Evolutionary conservation across 208 protist species (phyloP), one percentile per base, ranked within the genome.

Genomic region (Crithidia fasciculata): DNA sequence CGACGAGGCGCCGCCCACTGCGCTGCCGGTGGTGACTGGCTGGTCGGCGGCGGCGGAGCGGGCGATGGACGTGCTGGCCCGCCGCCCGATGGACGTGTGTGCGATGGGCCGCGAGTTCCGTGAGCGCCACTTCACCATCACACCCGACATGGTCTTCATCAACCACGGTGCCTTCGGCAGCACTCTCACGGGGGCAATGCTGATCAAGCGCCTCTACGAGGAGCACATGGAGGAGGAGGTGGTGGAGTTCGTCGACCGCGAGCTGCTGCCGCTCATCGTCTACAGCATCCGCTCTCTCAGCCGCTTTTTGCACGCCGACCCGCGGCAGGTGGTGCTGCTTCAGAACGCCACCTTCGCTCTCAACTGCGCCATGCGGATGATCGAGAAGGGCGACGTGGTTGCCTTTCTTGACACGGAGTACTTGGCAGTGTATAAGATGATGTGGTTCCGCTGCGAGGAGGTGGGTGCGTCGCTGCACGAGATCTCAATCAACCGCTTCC

Each of bases 111-210:
- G 36, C 3, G 56, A 45, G 0, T 91, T 96, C 59, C 78, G 84
- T 12, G 67, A 74, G 5, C 68, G 83, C 58, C 78, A 95, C 74
- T 97, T 97, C 53, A 74, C 69, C 7, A 86, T 98, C 19, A 87
- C 86, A 9, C 60, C 67, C 2, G 77, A 89, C 37, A 87, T 94
- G 76, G 80, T 86, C 28, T 96, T 97, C 76, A 88, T 98, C 61
- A 98, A 98, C 72, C 95, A 98, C 72, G 95, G 95, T n/a, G 95
- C 92, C 15, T 98, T 98, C 83, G 95, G 95, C 62, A 87, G 93
- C 56, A 71, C 88, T 2, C 73, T 96, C 28, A 69, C 67, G 9
- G 84, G 87, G n/a, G 84, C 87, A 4, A 43, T 95, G 44, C 82
- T 79, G 19, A 91, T 92, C 37, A 96, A 96, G 78, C 83, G 84